Conservation (phyloP, 192 early-diverging fungal genomes). For the Mycoemilia scoparia region DNA sequence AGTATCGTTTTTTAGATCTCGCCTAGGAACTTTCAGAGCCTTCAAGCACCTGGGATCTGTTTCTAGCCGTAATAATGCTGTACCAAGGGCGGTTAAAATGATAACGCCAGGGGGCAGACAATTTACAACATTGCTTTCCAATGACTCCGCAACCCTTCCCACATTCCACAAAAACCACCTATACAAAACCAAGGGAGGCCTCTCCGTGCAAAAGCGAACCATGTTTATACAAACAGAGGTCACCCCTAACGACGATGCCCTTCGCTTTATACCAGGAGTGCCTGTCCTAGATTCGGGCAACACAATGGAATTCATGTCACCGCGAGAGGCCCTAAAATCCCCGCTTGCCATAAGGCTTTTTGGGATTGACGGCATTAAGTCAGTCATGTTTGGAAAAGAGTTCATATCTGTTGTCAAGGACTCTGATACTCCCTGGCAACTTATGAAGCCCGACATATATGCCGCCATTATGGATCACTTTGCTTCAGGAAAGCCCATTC, state of each 20-base stretch:
- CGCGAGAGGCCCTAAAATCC: constrained; percentile 55
- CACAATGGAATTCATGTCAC: constrained; percentile 69
- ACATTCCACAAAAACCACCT: constrained; percentile 1
- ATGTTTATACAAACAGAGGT: constrained; percentile 82
- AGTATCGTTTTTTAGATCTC: no score
- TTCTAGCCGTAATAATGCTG: no score
- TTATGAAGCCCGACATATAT: constrained; percentile 97
- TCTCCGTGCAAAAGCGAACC: no score
- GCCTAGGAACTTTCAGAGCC: no score
- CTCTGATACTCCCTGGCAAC: constrained; percentile 74
- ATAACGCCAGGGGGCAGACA: no score
- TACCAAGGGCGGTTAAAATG: no score
- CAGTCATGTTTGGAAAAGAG: constrained; percentile 82
- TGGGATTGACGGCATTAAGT: constrained; percentile 76
- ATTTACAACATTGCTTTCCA: background rate
- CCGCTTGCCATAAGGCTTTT: constrained; percentile 85
- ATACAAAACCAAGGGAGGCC: background rate
- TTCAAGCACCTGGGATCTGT: no score
- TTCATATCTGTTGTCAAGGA: constrained; percentile 93
- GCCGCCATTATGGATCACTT: constrained; percentile 89
- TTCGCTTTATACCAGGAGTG: constrained; percentile 93
- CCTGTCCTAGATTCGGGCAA: constrained; percentile 41
- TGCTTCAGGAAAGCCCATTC: constrained; percentile 64
- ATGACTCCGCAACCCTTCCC: background rate
- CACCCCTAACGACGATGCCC: constrained; percentile 86